Evolutionary conservation across 2,329 filamentous ascomycete species (phyloP), one percentile per base, ranked within the genome.

Genomic region (Penicillium capsulatum): DNA sequence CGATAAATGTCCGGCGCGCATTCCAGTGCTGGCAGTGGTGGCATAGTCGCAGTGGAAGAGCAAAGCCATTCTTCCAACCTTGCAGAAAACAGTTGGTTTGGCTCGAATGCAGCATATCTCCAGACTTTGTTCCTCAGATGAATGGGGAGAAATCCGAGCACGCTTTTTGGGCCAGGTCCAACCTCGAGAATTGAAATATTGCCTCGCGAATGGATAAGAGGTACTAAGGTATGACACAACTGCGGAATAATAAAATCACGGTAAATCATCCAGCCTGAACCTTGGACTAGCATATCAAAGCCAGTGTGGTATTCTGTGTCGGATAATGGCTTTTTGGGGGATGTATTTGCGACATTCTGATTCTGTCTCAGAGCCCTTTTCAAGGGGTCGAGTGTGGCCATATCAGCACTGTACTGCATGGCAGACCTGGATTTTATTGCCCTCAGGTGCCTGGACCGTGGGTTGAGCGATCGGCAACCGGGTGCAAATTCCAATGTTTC

Each of bases 131-230:
- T 50, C 58, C 67, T 70, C 20, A 40, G 40, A 28, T 13, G 15
- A 6, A 2, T 10, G 3, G 77, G 73, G 13, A 83, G 60, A 52
- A 66, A 35, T 39, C 62, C 72, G 33, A 83, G 63, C 5, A 83
- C 50, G 49, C 68, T 81, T 56, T 70, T 65, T 0, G 75, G 71
- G 7, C 79, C 79, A 0, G 80, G 76, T 47, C 77, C 76, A 34
- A 82, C 74, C 50, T 83, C 80, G 4, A 83, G 65, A 11, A 73
- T 69, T 3, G 77, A 80, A 44, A 81, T 58, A 9, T 51, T 9
- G 17, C 10, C 34, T 19, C 64, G 66, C 4, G 70, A 70, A 24
- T 61, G 51, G 47, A 73, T 56, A 22, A 76, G 60, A 38, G 66
- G 50, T 1, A 38, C 34, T 2, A 80, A 49, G 0, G 75, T 44